Conservation (phyloP, 2,329 filamentous ascomycete species). For the Fusarium sp. region DNA sequence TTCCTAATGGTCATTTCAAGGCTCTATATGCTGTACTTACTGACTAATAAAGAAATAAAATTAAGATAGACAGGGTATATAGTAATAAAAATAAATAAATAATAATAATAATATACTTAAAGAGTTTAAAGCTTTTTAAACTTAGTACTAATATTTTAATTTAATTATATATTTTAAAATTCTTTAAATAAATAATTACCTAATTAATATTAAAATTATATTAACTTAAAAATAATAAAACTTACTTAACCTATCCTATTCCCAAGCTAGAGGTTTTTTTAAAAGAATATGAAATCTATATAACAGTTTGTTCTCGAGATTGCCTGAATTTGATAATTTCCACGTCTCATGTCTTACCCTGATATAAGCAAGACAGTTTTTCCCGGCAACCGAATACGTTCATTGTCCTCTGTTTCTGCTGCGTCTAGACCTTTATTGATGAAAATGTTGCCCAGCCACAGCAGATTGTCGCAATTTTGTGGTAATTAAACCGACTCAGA, state of each 20-base stretch:
- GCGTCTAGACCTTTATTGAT: neutral
- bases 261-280: too few species aligned
- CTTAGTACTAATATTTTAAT: neutral
- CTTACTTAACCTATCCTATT: too few species aligned
- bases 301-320: neutral
- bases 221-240: too few species aligned
- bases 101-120: rapidly evolving
- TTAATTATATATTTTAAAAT: too few species aligned
- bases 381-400: neutral
- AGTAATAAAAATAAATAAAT: neutral
- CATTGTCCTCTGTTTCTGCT: neutral
- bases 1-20: rapidly evolving
- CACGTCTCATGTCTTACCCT: neutral
- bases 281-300: neutral
- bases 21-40: neutral
- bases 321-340: neutral
- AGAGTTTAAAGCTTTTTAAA: neutral
- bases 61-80: neutral
- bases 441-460: constrained; percentile 11
- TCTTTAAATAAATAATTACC: too few species aligned
- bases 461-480: neutral
- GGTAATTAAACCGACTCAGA: neutral
- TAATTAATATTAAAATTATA: too few species aligned
- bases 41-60: neutral
- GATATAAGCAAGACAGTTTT: neutral